These are phyloP conservation scores for Hortaea werneckii DNA, from an alignment of 2,329 filamentous ascomycete genomes.

Conservation along the genomic window DNA sequence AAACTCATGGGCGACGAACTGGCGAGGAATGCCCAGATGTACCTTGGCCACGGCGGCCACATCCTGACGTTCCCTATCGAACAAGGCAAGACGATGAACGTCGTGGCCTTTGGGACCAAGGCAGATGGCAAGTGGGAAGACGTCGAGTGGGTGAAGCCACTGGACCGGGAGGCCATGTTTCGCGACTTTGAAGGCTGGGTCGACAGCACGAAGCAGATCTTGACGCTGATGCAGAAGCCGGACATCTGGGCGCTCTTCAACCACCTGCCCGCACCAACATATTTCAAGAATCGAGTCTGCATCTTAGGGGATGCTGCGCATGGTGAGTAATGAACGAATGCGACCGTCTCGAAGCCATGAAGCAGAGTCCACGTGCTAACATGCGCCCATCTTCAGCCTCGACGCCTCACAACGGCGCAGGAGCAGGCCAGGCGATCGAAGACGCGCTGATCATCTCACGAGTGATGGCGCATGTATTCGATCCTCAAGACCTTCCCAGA, in stretches of 20 bases:
- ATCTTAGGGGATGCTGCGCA: constrained; percentile 50
- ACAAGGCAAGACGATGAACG: constrained; percentile 46
- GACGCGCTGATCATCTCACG: constrained; percentile 39
- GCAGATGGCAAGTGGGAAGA: constrained; percentile 29
- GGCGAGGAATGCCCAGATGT: constrained; percentile 44
- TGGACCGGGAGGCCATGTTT: constrained; percentile 32
- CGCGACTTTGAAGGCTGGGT: constrained; percentile 36
- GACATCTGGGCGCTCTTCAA: constrained; percentile 42
- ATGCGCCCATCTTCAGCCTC: constrained; percentile 17
- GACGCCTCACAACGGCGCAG: constrained; percentile 46
- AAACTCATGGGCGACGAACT: constrained; percentile 40
- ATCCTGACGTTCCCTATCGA: constrained; percentile 53
- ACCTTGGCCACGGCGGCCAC: constrained; percentile 32
- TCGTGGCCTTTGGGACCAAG: constrained; percentile 39
- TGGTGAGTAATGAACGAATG: constrained; percentile 11
- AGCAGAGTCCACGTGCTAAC: no score
- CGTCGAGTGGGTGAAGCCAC: constrained; percentile 30
- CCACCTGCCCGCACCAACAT: constrained; percentile 33
- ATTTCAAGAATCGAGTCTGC: constrained; percentile 28
- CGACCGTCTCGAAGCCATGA: constrained; percentile 11
- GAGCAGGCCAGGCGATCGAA: constrained; percentile 48
- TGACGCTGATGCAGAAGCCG: constrained; percentile 38
- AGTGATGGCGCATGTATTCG: constrained; percentile 22
- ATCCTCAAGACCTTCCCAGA: constrained; percentile 16
- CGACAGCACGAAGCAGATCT: constrained; percentile 25